Evolutionary conservation across 2,329 filamentous ascomycete genomes (phyloP).

Genomic region (Neoscytalidium dimidiatum): DNA sequence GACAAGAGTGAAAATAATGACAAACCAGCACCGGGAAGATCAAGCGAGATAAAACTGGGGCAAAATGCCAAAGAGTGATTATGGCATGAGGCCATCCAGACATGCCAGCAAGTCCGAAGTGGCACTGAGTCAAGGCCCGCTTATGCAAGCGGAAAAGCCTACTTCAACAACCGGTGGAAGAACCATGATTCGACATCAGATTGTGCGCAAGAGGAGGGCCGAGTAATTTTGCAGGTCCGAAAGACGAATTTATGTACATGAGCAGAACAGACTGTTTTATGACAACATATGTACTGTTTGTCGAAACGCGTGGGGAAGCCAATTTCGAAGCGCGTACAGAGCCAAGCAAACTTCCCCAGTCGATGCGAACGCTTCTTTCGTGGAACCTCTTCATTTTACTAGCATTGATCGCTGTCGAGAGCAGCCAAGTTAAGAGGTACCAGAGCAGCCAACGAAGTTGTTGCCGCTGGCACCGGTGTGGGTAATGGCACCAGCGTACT

Average conservation of each 20-base stretch:
- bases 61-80: too few species aligned
- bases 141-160: too few species aligned
- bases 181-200: too few species aligned
- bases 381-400: not conserved
- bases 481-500: conserved; percentile 66
- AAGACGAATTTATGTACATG: not conserved
- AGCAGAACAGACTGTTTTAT: not conserved
- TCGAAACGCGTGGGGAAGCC: not conserved
- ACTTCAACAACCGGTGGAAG: too few species aligned
- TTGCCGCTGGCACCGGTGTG: conserved; percentile 70
- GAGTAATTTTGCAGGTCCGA: too few species aligned
- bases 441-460: conserved; percentile 65
- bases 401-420: not conserved
- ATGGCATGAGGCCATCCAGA: too few species aligned
- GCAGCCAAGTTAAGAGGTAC: conserved; percentile 30
- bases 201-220: too few species aligned
- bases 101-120: too few species aligned
- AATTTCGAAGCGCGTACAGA: not conserved
- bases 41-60: too few species aligned
- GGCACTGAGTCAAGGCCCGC: too few species aligned
- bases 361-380: not conserved
- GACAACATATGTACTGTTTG: not conserved
- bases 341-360: not conserved
- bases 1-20: too few species aligned
- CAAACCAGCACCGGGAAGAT: too few species aligned